Evolutionary conservation across 1,139 yeast genomes (phyloP).

Genomic region (Yamadazyma oceani): DNA sequence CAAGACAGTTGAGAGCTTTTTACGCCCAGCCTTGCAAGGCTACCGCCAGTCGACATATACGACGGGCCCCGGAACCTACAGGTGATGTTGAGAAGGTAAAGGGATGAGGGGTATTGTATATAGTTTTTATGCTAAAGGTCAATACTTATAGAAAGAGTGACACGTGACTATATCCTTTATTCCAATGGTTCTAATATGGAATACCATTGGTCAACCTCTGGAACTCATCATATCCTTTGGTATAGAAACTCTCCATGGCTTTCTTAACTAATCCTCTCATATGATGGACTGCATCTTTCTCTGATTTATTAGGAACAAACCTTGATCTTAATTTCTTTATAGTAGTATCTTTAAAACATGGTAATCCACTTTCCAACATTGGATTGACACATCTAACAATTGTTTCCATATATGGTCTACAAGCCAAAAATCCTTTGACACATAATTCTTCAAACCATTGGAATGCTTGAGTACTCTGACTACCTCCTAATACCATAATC

Average conservation of each 20-base stretch:
- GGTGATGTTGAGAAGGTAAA: too few species aligned
- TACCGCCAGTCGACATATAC: too few species aligned
- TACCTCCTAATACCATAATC: constrained; percentile 95
- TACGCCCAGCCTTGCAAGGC: too few species aligned
- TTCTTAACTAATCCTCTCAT: constrained; percentile 76
- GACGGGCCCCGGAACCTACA: too few species aligned
- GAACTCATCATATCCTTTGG: constrained; percentile 97
- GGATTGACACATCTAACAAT: constrained; percentile 85
- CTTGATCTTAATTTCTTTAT: constrained; percentile 74
- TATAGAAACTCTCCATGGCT: constrained; percentile 83
- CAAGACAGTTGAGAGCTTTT: too few species aligned
- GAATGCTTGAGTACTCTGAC: constrained; percentile 80
- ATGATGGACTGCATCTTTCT: constrained; percentile 79
- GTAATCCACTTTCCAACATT: constrained; percentile 93
- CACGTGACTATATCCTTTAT: too few species aligned
- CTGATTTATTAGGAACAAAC: constrained; percentile 78
- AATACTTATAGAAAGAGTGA: too few species aligned
- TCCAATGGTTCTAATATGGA: too few species aligned
- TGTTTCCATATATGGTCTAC: constrained; percentile 86
- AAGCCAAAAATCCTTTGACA: constrained; percentile 86
- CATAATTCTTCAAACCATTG: constrained; percentile 94
- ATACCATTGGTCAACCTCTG: constrained; percentile 95
- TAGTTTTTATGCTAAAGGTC: too few species aligned
- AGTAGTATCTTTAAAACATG: constrained; percentile 88
- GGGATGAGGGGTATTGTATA: too few species aligned